Percentiles rank a stretch among this genome's conserved stretches.
phyloP scores from a whole-genome alignment of 495 filamentous ascomycete species.

The Venustampulla echinocandica region DNA sequence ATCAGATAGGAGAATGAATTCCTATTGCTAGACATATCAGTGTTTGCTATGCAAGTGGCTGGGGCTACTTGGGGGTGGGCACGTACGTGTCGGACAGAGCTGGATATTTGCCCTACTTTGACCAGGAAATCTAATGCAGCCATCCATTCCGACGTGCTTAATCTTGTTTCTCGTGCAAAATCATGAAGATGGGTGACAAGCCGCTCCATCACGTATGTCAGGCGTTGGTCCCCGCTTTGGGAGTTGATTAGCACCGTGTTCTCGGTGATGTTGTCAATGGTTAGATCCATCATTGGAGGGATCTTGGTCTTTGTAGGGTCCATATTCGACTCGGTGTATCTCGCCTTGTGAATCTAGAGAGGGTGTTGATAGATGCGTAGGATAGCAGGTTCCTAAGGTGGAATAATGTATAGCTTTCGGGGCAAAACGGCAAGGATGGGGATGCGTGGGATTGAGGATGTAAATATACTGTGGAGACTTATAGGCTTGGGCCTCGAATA shows the following conservation, averaged over 20 bases:
- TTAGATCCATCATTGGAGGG: constrained; percentile 62
- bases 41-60: neutral
- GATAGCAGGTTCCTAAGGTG: too few species aligned
- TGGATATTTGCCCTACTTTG: constrained; percentile 63
- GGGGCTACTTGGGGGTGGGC: neutral
- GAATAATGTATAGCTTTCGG: too few species aligned
- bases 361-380: neutral
- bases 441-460: too few species aligned
- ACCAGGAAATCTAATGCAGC: constrained; percentile 60
- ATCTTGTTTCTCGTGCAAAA: constrained; percentile 71
- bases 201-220: constrained; percentile 64
- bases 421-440: too few species aligned
- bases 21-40: constrained; percentile 35
- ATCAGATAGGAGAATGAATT: constrained; percentile 93
- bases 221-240: constrained; percentile 52
- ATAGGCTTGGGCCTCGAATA: too few species aligned
- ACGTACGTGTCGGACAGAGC: constrained; percentile 57
- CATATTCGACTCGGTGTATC: constrained; percentile 27
- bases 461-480: too few species aligned
- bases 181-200: constrained; percentile 76
- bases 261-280: constrained; percentile 74
- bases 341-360: neutral
- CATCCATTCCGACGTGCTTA: constrained; percentile 79
- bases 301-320: constrained; percentile 43
- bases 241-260: constrained; percentile 70